Evolutionary conservation across 2,329 filamentous ascomycete species (phyloP), one percentile per base, ranked within the genome.

Genomic region (Penicillium palitans): DNA sequence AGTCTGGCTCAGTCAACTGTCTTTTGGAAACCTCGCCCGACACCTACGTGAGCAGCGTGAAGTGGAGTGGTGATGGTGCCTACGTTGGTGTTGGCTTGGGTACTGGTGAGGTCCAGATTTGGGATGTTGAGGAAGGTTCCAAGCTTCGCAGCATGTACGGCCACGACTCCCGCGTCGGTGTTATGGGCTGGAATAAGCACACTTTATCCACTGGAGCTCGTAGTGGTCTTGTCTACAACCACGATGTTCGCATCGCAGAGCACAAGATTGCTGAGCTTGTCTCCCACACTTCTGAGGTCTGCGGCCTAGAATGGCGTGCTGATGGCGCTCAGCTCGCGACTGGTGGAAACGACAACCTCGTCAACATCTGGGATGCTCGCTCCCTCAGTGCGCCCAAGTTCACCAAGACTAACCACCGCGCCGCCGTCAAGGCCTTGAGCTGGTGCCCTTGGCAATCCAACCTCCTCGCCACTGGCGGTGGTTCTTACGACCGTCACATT

Each of bases 391-490:
- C 96, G 10, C 95, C 95, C 75, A 98, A 98, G 81, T 98, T 98
- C 83, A 95, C 92, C 79, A 99, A 99, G 88, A 96, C 93, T 73
- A 99, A 99, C 84, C 95, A 99, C 84, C 95, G 95, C 79, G 95
- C 95, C 57, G 95, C 95, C 45, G 93, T 99, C 80, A 99, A 99
- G 86, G 95, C 95, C 59, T 86, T 99, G 46, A 90, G 92, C 63
- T 99, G 95, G 95, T 99, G 95, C 83, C 95, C 95, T 44, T 99
- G 95, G 95, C 95, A 96, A 81, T 87, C 91, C 78, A 98, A 97
- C 83, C 87, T 98, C 50, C 89, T 99, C 48, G 95, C 95, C 58
- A 98, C 95, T 44, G 95, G 95, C 57, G 95, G 95, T 72, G 95
- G 95, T 67, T 96, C 91, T 44, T 96, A 97, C 77, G 95, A 99